These are phyloP conservation scores for Erysimum pusillum DNA, from an alignment of 441 rosid genomes.

Conservation along the genomic window DNA sequence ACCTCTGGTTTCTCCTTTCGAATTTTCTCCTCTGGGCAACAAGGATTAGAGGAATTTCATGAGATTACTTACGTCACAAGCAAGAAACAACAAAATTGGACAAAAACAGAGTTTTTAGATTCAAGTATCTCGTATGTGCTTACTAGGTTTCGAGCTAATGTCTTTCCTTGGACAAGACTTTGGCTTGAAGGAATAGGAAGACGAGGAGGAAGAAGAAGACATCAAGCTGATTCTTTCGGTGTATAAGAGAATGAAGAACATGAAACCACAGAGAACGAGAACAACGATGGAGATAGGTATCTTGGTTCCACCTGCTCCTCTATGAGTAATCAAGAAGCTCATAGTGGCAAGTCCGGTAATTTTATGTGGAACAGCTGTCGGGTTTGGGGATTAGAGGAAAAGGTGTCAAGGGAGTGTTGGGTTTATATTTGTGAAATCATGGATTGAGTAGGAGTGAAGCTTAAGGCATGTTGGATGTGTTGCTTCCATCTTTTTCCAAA, in stretches of 20 bases:
- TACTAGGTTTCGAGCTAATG: slow-evolving; percentile 57
- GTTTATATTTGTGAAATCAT: slow-evolving; percentile 40
- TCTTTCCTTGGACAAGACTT: slow-evolving; percentile 60
- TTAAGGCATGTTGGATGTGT: slow-evolving; percentile 59
- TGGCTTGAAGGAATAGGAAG: slow-evolving; percentile 53
- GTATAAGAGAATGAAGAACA: slow-evolving; percentile 65
- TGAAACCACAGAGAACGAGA: slow-evolving; percentile 56
- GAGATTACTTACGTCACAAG: slow-evolving; percentile 9
- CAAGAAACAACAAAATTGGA: background rate
- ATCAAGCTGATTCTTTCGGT: slow-evolving; percentile 58
- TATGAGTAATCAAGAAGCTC: slow-evolving; percentile 56
- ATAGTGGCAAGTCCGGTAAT: slow-evolving; percentile 44
- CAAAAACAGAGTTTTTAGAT: slow-evolving; percentile 19
- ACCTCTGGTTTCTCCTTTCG: slow-evolving; percentile 48
- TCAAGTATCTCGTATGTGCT: slow-evolving; percentile 33
- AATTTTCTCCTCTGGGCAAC: slow-evolving; percentile 24
- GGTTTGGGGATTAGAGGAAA: slow-evolving; percentile 6
- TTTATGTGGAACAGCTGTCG: slow-evolving; percentile 47
- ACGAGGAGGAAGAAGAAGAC: slow-evolving; percentile 54
- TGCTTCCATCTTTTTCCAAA: slow-evolving; percentile 42
- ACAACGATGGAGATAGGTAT: slow-evolving; percentile 61
- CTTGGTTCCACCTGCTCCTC: slow-evolving; percentile 48
- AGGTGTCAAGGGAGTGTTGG: slow-evolving; percentile 25
- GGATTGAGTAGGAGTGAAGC: slow-evolving; percentile 87
- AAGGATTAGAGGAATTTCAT: background rate